Conservation (phyloP, 106 monocot genomes). For the Agapanthus africanus region DNA sequence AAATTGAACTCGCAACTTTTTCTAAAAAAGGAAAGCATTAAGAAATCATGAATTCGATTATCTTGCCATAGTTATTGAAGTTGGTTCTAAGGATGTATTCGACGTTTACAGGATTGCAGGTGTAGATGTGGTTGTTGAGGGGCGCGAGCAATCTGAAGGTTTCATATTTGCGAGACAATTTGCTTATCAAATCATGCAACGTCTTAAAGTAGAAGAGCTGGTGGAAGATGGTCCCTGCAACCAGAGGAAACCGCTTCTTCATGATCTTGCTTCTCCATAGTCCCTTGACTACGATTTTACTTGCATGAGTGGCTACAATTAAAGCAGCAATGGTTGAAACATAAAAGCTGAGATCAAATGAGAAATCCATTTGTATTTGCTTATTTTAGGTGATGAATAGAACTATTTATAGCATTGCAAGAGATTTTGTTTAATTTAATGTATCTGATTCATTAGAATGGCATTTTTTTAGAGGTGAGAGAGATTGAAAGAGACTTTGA, state of each 20-base stretch:
- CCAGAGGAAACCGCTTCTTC: constrained; percentile 16
- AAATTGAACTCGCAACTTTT: no score
- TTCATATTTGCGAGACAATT: constrained; percentile 12
- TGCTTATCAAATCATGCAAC: constrained; percentile 21
- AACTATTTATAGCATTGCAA: no score
- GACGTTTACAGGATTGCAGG: constrained; percentile 11
- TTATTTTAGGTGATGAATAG: no score
- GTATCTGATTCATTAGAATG: no score
- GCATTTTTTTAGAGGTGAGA: no score
- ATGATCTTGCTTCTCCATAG: background rate
- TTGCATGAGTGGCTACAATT: background rate
- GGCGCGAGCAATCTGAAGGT: constrained; percentile 6
- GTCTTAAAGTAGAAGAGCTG: constrained; percentile 23
- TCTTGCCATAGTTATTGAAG: constrained; percentile 20
- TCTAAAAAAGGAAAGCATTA: background rate
- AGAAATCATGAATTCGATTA: background rate
- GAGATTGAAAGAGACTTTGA: no score
- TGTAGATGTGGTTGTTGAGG: constrained; percentile 4
- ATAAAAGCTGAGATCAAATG: background rate
- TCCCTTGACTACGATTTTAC: background rate
- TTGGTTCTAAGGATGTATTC: no score
- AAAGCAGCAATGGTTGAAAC: background rate
- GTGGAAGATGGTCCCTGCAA: constrained; percentile 40
- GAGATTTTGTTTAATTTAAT: no score
- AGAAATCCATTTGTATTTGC: constrained; percentile 1